Evolutionary conservation across 306 rosid genomes (phyloP).

Genomic region (Citrullus colocynthis): DNA sequence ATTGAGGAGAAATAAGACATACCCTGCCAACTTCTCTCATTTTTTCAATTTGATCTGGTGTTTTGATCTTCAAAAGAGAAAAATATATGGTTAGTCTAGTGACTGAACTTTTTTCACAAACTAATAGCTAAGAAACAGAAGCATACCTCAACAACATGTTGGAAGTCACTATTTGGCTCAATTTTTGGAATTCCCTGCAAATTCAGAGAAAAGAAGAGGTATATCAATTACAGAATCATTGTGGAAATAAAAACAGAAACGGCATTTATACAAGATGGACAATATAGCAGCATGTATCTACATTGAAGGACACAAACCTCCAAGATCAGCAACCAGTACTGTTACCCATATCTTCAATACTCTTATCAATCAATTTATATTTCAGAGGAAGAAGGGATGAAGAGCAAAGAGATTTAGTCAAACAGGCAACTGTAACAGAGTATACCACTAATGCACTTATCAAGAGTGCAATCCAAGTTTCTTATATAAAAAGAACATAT

Average conservation of each 20-base stretch:
- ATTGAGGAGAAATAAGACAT: slow-evolving; percentile 11
- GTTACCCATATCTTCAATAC: not conserved
- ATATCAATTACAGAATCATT: not conserved
- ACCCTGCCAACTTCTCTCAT: slow-evolving; percentile 83
- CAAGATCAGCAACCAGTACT: not conserved
- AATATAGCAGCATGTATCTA: not conserved
- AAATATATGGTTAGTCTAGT: not conserved
- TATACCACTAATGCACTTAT: not conserved
- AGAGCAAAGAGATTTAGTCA: not conserved
- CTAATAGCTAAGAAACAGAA: not conserved
- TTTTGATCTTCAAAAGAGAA: slow-evolving; percentile 53
- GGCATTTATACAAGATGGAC: not conserved
- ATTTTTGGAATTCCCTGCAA: slow-evolving; percentile 68
- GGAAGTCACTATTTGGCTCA: slow-evolving; percentile 77
- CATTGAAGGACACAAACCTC: not conserved
- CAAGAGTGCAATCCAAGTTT: not conserved
- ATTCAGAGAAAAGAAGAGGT: slow-evolving; percentile 4
- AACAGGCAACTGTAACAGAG: not conserved
- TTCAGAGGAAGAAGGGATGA: not conserved
- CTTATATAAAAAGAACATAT: too few relatives aligned
- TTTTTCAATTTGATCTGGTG: slow-evolving; percentile 51
- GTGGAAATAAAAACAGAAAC: not conserved
- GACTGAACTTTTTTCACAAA: not conserved
- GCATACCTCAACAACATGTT: slow-evolving; percentile 68
- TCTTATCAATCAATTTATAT: not conserved